Percentiles rank a stretch among this genome's conserved stretches.
Evolutionary conservation across 495 filamentous ascomycete species (phyloP).

Genomic region (Cairneyella variabilis): DNA sequence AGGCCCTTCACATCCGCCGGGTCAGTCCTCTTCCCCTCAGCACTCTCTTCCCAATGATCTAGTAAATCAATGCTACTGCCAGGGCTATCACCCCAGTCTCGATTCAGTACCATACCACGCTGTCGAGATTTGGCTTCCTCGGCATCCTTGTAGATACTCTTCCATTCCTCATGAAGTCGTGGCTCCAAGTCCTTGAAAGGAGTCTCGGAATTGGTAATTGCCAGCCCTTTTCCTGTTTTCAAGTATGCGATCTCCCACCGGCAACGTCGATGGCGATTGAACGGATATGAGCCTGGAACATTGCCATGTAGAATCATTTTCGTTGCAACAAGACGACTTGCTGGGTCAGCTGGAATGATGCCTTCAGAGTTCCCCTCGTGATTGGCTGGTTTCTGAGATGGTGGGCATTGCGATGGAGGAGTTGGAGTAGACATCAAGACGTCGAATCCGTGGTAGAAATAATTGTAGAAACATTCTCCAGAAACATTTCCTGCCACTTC

Average conservation of each 20-base stretch:
- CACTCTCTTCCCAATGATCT: slow-evolving; percentile 83
- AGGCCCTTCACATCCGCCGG: slow-evolving; percentile 53
- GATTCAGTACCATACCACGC: slow-evolving; percentile 80
- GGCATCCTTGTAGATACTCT: slow-evolving; percentile 55
- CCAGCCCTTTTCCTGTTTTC: slow-evolving; percentile 10
- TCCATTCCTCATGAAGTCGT: slow-evolving; percentile 68
- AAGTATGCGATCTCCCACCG: slow-evolving; percentile 77
- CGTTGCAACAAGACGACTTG: slow-evolving; percentile 70
- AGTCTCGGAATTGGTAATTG: slow-evolving; percentile 68
- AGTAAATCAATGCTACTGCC: slow-evolving; percentile 87
- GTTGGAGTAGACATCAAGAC: slow-evolving; percentile 81
- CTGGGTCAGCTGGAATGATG: slow-evolving; percentile 25
- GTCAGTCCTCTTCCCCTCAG: slow-evolving; percentile 33
- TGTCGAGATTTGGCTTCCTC: slow-evolving; percentile 61
- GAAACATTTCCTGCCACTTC: slow-evolving; percentile 39
- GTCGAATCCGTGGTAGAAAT: slow-evolving; percentile 93
- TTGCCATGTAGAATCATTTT: slow-evolving; percentile 92
- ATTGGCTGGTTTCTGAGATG: slow-evolving; percentile 39
- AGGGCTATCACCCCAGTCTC: slow-evolving; percentile 88
- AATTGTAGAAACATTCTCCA: slow-evolving; percentile 91
- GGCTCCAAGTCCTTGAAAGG: slow-evolving; percentile 65
- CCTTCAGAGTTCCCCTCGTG: not conserved
- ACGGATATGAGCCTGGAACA: slow-evolving; percentile 91
- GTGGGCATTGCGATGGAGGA: slow-evolving; percentile 53
- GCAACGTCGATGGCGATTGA: slow-evolving; percentile 88